Conservation (phyloP, 805 yeast species). For the Saccharomycopsis guyanensis region DNA sequence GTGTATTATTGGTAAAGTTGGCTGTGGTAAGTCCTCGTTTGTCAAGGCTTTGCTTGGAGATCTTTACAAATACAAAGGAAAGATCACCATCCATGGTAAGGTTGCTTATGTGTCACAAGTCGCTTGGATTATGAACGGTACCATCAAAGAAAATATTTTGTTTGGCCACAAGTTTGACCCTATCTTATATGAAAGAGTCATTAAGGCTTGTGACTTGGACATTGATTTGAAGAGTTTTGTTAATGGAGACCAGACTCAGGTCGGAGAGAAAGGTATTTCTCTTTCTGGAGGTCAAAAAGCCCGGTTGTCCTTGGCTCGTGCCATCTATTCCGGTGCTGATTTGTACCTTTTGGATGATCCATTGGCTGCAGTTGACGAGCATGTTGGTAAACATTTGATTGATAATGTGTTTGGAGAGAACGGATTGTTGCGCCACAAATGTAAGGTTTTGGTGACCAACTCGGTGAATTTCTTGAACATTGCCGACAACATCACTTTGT, state of each 20-base stretch:
- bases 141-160: constrained; percentile 82
- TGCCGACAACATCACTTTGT: constrained; percentile 63
- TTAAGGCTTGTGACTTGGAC: constrained; percentile 81
- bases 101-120: constrained; percentile 88
- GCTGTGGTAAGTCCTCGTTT: constrained; percentile 82
- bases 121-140: constrained; percentile 96
- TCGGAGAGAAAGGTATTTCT: constrained; percentile 96
- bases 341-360: constrained; percentile 87
- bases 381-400: constrained; percentile 82
- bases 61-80: constrained; percentile 66
- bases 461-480: constrained; percentile 72
- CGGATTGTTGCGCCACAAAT: constrained; percentile 68
- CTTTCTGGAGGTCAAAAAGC: constrained; percentile 98
- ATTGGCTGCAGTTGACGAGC: constrained; percentile 95
- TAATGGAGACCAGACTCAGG: constrained; percentile 85
- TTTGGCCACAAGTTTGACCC: constrained; percentile 85
- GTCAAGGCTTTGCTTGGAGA: constrained; percentile 79
- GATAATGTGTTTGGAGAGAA: constrained; percentile 74
- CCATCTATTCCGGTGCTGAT: constrained; percentile 92
- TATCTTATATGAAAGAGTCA: constrained; percentile 69
- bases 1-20: constrained; percentile 87
- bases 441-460: constrained; percentile 79
- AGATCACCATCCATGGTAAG: constrained; percentile 63
- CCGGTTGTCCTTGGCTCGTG: constrained; percentile 86
- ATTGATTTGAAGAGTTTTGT: constrained; percentile 75